Evolutionary conservation across 2,329 filamentous ascomycete species (phyloP).

Genomic region (Nothomitra cinnamomea): DNA sequence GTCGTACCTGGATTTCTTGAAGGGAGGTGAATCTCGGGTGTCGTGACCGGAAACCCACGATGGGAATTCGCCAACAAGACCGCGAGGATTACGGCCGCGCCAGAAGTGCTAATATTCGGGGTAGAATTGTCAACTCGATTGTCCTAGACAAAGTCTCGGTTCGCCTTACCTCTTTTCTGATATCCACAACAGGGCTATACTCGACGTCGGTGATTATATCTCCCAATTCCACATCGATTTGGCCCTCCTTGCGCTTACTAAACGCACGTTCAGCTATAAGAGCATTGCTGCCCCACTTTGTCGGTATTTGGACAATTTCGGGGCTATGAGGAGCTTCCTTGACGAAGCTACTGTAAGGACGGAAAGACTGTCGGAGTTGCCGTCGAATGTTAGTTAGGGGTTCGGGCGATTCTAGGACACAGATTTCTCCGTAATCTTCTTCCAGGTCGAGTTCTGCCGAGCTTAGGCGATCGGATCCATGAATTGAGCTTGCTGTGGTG

Average conservation of each 20-base stretch:
- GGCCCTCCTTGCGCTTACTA: background rate
- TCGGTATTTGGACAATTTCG: background rate
- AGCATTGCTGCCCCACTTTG: background rate
- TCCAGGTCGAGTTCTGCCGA: background rate
- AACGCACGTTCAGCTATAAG: background rate
- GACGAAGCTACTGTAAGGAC: background rate
- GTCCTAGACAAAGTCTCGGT: too few relatives aligned
- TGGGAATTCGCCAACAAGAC: background rate
- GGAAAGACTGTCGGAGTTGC: background rate
- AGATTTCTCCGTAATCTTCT: background rate
- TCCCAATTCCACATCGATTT: background rate
- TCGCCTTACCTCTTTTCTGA: background rate
- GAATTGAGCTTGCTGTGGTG: too few relatives aligned
- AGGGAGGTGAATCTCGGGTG: background rate
- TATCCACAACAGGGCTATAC: background rate
- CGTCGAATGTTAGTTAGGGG: background rate
- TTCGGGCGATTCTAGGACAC: background rate
- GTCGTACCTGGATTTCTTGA: background rate
- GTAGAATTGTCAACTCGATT: too few relatives aligned
- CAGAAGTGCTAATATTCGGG: background rate
- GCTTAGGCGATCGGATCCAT: background rate
- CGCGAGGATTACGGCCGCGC: background rate
- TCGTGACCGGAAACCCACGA: background rate
- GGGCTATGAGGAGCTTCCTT: background rate
- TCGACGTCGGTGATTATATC: background rate